Evolutionary conservation across 345 rosid species (phyloP), one percentile per base, ranked within the genome.

Genomic region (Lepidium africanum): DNA sequence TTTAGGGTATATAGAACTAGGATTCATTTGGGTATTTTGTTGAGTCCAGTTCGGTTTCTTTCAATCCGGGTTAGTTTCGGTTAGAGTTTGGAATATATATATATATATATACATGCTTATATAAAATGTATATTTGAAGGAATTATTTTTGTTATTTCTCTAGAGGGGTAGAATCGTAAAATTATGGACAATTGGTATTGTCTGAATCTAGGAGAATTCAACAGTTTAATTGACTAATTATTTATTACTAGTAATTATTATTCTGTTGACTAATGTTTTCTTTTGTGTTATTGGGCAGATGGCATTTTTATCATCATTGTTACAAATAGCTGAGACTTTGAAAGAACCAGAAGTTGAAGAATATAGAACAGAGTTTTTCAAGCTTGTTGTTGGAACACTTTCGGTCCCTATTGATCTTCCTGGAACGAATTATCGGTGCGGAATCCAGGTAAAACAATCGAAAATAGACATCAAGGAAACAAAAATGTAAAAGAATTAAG

Each of bases 331-430:
- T 7, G 83, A 81, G 6, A 59, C 68, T 21, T 88, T 83, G 59
- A 73, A 79, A 14, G 63, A 76, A 36, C 14, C 79, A 21, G 51
- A 66, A 2, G 59, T 65, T 43, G 88, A 87, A 77, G 78, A 74
- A 72, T 85, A 83, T 77, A 81, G 74, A 77, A 85, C 82, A 16
- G 91, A 85, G 84, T 87, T 83, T 80, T 85, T 83, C 71, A 85
- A 87, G 76, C 82, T 90, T n/a, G 93, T 85, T 60, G 65, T 83
- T 1, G 96, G 93, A 42, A 84, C 91, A 32, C 80, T 90, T n/a
- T 86, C 93, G 3, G 78, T 90, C 33, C 96, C 96, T 12, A 81
- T 90, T 19, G 84, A 87, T 75, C 83, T 87, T 46, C 91, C 91
- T 0, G 87, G 91, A 2, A 80, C 88, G 2, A 83, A 83, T 16